Base-by-base conservation (phyloP, 257 asterid species). In the Primulina tabacum region DNA sequence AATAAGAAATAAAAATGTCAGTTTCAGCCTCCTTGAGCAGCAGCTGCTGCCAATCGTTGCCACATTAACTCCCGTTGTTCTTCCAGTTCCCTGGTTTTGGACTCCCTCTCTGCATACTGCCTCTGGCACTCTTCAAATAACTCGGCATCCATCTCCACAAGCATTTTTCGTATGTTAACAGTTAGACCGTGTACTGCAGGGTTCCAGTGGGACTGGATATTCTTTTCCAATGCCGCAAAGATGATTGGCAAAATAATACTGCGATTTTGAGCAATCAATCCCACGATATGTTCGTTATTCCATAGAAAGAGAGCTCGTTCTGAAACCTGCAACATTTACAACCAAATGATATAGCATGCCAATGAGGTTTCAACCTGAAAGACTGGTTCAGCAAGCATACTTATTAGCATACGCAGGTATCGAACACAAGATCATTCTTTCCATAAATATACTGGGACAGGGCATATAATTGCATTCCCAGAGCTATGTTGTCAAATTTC, bases 261-360 rank as follows among this genome's bases (percentile, higher is more conserved):
- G 50, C 90, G 81, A 28, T 89, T 89, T 74, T 84, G 90, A 62
- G 93, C 79, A n/a, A 87, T 89, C 78, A 92, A 83, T 64, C 80
- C 71, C 66, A 84, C 84, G 2, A 86, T 74, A 52, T 86, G 96
- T 52, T 83, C 94, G 21, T 84, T 92, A 57, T 89, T 89, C 96
- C 97, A 91, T 78, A 91, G 75, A 62, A 86, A 77, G 47, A 86
- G 84, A 35, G 97, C 89, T 67, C 96, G 86, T 56, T 89, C 96
- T 1, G 97, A 92, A 53, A 92, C 96, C 97, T 92, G 87, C 74
- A 81, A 71, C 52, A 64, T 38, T 38, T 28, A 74, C 59, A 53
- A 68, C 67, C 38, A 68, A 60, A 47, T 72, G 63, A 65, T 33
- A 63, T 7, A 64, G 17, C 10, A 50, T 16, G 57, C 57, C 20